phyloP scores from a whole-genome alignment of 2,329 filamentous ascomycete genomes.

The Alternaria infectoria region DNA sequence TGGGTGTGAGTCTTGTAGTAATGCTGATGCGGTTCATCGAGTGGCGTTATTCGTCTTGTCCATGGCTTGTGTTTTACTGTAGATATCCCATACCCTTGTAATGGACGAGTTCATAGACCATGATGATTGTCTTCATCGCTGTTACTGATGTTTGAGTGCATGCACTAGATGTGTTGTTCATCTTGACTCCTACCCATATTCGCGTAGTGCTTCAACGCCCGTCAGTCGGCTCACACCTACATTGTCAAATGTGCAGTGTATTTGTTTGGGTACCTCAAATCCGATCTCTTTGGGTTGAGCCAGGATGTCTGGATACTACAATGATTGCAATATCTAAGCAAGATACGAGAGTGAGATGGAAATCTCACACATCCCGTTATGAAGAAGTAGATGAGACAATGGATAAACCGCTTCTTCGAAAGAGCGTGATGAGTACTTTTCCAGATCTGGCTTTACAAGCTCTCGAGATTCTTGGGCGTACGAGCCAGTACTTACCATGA shows the following conservation, averaged over 20 bases:
- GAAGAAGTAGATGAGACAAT: background rate
- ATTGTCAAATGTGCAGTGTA: background rate
- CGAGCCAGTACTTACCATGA: background rate
- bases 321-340: background rate
- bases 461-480: background rate
- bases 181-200: background rate
- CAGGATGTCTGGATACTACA: background rate
- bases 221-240: fast-evolving
- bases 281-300: background rate
- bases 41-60: conserved; percentile 12
- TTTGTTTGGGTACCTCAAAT: background rate
- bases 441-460: background rate
- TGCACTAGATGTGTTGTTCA: background rate
- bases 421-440: background rate
- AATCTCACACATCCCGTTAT: background rate
- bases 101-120: conserved; percentile 12
- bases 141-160: background rate
- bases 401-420: background rate
- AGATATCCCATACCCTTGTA: conserved; percentile 44
- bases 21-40: background rate
- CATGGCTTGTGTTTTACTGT: conserved; percentile 25
- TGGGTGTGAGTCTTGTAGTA: background rate
- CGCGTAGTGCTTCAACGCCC: background rate
- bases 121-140: background rate
- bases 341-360: background rate